Conservation (phyloP, 1,284 basidiomycete genomes). For the Microbotryum lychnidis-dioicae region DNA sequence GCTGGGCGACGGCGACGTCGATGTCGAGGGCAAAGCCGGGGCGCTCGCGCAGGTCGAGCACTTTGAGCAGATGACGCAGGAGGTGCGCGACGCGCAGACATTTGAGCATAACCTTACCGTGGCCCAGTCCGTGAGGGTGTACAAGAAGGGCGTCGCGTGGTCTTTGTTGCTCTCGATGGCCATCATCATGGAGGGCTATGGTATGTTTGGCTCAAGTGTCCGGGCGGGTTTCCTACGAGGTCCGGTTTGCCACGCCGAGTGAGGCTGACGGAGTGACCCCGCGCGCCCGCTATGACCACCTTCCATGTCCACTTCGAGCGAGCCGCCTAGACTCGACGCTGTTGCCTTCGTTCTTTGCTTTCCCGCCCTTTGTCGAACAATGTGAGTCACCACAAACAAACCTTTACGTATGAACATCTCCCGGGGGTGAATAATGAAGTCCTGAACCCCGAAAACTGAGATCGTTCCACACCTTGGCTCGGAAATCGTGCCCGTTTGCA, state of each 20-base stretch:
- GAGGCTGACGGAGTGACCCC: too few relatives aligned
- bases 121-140: slow-evolving; percentile 40
- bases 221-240: background rate
- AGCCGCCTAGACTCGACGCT: too few relatives aligned
- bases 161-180: slow-evolving; percentile 40
- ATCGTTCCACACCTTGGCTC: too few relatives aligned
- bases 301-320: slow-evolving; percentile 6
- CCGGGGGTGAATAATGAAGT: background rate
- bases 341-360: slow-evolving; percentile 42
- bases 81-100: slow-evolving; percentile 3
- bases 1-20: too few relatives aligned
- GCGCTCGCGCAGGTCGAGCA: background rate
- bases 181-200: slow-evolving; percentile 46
- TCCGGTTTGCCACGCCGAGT: too few relatives aligned
- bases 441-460: background rate
- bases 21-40: too few relatives aligned
- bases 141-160: slow-evolving; percentile 46
- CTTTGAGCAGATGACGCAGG: slow-evolving; percentile 2
- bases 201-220: background rate
- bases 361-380: slow-evolving; percentile 37
- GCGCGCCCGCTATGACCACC: slow-evolving; percentile 29
- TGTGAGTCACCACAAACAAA: too few relatives aligned
- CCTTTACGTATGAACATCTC: background rate
- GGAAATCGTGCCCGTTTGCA: background rate
- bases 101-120: slow-evolving; percentile 10